A percentile compares a stretch with the other conserved stretches of the same genome.
These are phyloP conservation scores for Kockovaella imperatae DNA, from an alignment of 768 basidiomycete species.

Conservation along the genomic window DNA sequence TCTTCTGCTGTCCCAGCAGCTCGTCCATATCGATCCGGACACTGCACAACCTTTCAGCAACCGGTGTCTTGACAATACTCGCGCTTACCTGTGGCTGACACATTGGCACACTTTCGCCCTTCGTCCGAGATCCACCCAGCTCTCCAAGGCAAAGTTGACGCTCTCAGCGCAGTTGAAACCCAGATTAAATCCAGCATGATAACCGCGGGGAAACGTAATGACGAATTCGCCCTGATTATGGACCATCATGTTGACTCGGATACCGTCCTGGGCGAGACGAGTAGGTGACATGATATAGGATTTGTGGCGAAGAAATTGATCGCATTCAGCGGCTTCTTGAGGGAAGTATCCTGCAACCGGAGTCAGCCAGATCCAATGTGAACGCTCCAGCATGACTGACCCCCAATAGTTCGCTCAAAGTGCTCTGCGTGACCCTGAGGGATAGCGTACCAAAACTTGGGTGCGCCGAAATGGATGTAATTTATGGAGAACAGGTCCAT, in stretches of 20 bases:
- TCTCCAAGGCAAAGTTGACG: constrained; percentile 91
- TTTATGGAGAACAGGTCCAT: constrained; percentile 99
- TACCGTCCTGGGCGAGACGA: constrained; percentile 67
- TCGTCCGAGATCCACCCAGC: constrained; percentile 83
- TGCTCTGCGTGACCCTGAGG: constrained; percentile 74
- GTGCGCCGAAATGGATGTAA: constrained; percentile 96
- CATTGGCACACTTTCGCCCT: constrained; percentile 53
- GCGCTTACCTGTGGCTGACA: constrained; percentile 45
- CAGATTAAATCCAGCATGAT: constrained; percentile 94
- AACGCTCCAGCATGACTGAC: constrained; percentile 48
- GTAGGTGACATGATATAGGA: constrained; percentile 87
- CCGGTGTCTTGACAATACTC: neutral
- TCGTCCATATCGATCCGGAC: constrained; percentile 91
- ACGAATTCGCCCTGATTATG: constrained; percentile 95
- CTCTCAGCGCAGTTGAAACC: constrained; percentile 96
- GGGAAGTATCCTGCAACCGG: constrained; percentile 70
- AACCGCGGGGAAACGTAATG: constrained; percentile 87
- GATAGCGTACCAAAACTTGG: constrained; percentile 89
- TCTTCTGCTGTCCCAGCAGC: constrained; percentile 50
- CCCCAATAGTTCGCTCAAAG: constrained; percentile 83
- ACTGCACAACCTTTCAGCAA: constrained; percentile 53
- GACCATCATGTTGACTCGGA: constrained; percentile 74
- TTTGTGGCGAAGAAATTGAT: constrained; percentile 94
- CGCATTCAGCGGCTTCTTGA: constrained; percentile 70
- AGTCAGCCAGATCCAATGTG: neutral